A percentile compares a stretch with the other conserved stretches of the same genome.
phyloP scores from a whole-genome alignment of 371 early-diverging fungal genomes.

The Mucor racemosus region DNA sequence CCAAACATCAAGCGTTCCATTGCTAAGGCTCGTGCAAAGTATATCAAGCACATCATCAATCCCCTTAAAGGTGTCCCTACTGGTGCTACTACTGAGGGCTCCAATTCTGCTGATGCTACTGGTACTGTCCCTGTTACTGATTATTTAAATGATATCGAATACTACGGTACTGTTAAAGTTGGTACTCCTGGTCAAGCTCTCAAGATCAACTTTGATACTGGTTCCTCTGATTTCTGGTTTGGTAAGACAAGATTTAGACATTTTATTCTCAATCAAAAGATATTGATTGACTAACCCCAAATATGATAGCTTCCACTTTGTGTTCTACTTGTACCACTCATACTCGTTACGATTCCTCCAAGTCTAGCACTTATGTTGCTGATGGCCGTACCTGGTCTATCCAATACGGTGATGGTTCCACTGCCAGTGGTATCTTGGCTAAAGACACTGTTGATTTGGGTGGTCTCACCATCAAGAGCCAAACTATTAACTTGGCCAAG shows the following conservation, averaged over 20 bases:
- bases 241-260: constrained; percentile 14
- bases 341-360: constrained; percentile 46
- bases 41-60: constrained; percentile 7
- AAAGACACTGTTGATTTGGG: constrained; percentile 34
- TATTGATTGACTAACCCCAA: not conserved
- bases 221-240: constrained; percentile 74
- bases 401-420: constrained; percentile 56
- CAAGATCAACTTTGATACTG: constrained; percentile 77
- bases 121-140: constrained; percentile 32
- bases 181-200: constrained; percentile 74
- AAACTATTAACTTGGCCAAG: constrained; percentile 35
- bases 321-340: constrained; percentile 42
- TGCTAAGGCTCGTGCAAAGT: constrained; percentile 25
- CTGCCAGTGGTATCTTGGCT: constrained; percentile 40
- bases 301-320: constrained; percentile 36
- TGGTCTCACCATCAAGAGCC: constrained; percentile 30
- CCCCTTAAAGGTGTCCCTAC: not conserved
- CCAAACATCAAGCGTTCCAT: constrained; percentile 26
- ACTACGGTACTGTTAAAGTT: constrained; percentile 62
- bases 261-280: not conserved
- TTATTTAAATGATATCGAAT: constrained; percentile 37
- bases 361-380: constrained; percentile 49
- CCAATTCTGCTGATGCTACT: constrained; percentile 7
- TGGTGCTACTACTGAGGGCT: not conserved
- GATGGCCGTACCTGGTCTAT: constrained; percentile 51